These are phyloP conservation scores for Rhododendron simsii DNA, from an alignment of 148 eudicot species.

Conservation along the genomic window DNA sequence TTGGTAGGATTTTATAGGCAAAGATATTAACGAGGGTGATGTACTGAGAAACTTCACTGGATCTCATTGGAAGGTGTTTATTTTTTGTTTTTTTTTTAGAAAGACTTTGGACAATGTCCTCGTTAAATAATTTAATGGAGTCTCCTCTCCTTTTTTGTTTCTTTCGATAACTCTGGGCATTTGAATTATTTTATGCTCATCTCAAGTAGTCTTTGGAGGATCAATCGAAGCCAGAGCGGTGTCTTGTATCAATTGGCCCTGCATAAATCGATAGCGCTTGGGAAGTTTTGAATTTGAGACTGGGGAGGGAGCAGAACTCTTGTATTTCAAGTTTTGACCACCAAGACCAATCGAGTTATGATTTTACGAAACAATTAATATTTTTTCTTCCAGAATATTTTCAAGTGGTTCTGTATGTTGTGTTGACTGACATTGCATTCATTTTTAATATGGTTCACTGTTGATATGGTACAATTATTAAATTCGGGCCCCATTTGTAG, in stretches of 20 bases:
- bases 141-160: background rate
- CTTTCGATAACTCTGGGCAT: background rate
- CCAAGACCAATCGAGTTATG: background rate
- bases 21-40: background rate
- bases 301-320: background rate
- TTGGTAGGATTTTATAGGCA: conserved; percentile 9
- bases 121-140: background rate
- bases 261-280: background rate
- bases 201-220: background rate
- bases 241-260: too few species aligned
- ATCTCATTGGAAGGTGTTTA: background rate
- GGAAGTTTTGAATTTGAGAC: too few species aligned
- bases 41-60: background rate
- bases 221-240: too few species aligned
- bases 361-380: background rate
- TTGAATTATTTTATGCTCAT: background rate
- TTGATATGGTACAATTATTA: background rate
- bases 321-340: background rate
- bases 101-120: background rate
- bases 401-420: too few species aligned
- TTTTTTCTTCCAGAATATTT: too few species aligned
- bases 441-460: background rate
- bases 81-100: background rate
- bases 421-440: background rate
- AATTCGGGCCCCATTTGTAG: too few species aligned